Percentiles rank a stretch among this genome's conserved stretches.
Conservation (phyloP, 441 rosid species). For the Iberis amara region DNA sequence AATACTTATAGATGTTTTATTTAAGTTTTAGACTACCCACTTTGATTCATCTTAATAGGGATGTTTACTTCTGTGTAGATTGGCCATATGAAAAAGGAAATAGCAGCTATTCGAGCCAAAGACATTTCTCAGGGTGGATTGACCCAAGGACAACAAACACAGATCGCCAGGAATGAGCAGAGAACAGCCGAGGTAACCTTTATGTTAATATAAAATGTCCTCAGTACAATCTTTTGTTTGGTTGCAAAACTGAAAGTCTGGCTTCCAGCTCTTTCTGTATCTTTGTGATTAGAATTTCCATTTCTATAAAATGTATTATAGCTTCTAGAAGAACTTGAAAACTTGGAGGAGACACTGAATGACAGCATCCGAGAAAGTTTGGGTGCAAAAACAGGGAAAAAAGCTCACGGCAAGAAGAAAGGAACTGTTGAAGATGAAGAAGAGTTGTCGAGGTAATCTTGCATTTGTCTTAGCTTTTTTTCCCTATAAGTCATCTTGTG, state of each 20-base stretch:
- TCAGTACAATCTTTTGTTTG: neutral
- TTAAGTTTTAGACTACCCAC: conserved; percentile 5
- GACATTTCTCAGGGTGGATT: conserved; percentile 95
- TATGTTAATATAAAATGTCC: conserved; percentile 2
- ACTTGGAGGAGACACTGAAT: conserved; percentile 89
- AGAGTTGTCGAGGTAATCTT: conserved; percentile 51
- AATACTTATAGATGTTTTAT: neutral
- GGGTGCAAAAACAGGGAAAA: conserved; percentile 69
- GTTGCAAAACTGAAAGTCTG: neutral
- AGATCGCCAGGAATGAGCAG: conserved; percentile 97
- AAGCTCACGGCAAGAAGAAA: conserved; percentile 41
- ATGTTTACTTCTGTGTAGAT: conserved; percentile 45
- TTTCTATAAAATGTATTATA: conserved; percentile 29
- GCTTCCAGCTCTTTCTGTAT: neutral
- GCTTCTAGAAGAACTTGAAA: conserved; percentile 92
- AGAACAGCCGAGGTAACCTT: conserved; percentile 70
- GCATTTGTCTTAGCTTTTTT: neutral
- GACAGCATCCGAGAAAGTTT: conserved; percentile 90
- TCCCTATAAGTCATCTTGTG: neutral
- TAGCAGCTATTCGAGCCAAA: conserved; percentile 90
- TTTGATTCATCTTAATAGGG: conserved; percentile 9
- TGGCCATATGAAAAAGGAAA: conserved; percentile 96
- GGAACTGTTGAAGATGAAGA: conserved; percentile 65
- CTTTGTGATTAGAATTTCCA: conserved; percentile 2
- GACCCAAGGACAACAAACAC: conserved; percentile 98